These are phyloP conservation scores for Xylariales sp. DNA, from an alignment of 2,329 filamentous ascomycete genomes.

Conservation along the genomic window DNA sequence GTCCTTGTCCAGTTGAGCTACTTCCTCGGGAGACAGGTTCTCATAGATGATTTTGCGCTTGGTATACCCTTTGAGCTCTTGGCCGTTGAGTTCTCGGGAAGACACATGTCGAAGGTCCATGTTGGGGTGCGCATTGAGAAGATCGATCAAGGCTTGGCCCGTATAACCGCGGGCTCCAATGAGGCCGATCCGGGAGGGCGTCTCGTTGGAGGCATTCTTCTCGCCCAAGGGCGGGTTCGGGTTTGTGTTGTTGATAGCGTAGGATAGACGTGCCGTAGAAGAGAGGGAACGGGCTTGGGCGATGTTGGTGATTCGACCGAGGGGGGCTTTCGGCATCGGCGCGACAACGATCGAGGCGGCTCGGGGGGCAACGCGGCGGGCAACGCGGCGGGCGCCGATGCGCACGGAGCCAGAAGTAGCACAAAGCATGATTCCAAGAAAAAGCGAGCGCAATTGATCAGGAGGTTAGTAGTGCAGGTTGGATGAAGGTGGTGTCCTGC, in stretches of 20 bases:
- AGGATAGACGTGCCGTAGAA: slow-evolving; percentile 11
- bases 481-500: neutral
- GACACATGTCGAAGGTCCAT: slow-evolving; percentile 93
- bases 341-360: slow-evolving; percentile 17
- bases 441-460: slow-evolving; percentile 20
- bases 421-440: slow-evolving; percentile 23
- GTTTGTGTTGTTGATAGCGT: slow-evolving; percentile 24
- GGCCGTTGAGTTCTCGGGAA: slow-evolving; percentile 89
- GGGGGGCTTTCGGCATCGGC: slow-evolving; percentile 18
- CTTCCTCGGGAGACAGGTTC: slow-evolving; percentile 87
- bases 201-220: slow-evolving; percentile 38
- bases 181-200: slow-evolving; percentile 32
- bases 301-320: slow-evolving; percentile 19
- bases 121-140: slow-evolving; percentile 88
- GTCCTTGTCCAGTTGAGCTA: slow-evolving; percentile 83
- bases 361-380: slow-evolving; percentile 21
- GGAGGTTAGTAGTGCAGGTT: neutral
- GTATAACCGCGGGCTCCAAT: slow-evolving; percentile 75
- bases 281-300: slow-evolving; percentile 19
- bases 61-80: slow-evolving; percentile 87
- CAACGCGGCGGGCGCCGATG: slow-evolving; percentile 20
- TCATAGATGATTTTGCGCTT: slow-evolving; percentile 95
- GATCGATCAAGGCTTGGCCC: slow-evolving; percentile 86
- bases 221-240: slow-evolving; percentile 37
- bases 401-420: slow-evolving; percentile 18